Evolutionary conservation across 1,284 basidiomycete species (phyloP), one percentile per base, ranked within the genome.

Genomic region (Singerocomus inundabilis): DNA sequence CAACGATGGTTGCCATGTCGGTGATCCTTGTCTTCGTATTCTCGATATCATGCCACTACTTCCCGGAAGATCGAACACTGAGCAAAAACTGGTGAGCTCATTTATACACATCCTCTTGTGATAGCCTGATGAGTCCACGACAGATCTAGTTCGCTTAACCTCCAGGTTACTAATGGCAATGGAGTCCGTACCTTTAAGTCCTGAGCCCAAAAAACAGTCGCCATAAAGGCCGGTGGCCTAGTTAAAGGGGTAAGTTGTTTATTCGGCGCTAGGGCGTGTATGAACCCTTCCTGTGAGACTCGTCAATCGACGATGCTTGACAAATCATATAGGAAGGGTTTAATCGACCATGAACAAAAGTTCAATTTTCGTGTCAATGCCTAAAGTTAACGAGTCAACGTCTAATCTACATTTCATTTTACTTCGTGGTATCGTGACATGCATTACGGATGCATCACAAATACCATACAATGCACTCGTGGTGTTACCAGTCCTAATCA

Each of bases 401-500:
- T 39, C 13, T 44, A 55, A 44, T 48, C 39, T 57, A 48, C 57
- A 58, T 35, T 43, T 42, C 39, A 29, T 42, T 32, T 21, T 33
- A 45, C 47, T 4, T 36, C n/a, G 31, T 48, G 2, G 37, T 36
- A 9, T 46, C 32, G 37, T 44, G 34, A 46, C 33, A 47, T 44
- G 15, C 16, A 16, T 48, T 51, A n/a, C n/a, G n/a, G n/a, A n/a
- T n/a, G n/a, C n/a, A n/a, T n/a, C n/a, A 56, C 55, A 48, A 44
- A 46, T 51, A 62, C 61, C 48, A 54, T 56, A 60, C 55, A 54
- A 42, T 47, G 39, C 49, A 48, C 52, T 13, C 38, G 29, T 44
- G 16, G 37, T 48, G 38, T n/a, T n/a, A n/a, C 41, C 32, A 21
- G 39, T 48, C 35, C 43, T 29, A 41, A 55, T 52, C 43, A 46